These are phyloP conservation scores for Cercospora sojina DNA, from an alignment of 2,329 filamentous ascomycete species.

Conservation along the genomic window DNA sequence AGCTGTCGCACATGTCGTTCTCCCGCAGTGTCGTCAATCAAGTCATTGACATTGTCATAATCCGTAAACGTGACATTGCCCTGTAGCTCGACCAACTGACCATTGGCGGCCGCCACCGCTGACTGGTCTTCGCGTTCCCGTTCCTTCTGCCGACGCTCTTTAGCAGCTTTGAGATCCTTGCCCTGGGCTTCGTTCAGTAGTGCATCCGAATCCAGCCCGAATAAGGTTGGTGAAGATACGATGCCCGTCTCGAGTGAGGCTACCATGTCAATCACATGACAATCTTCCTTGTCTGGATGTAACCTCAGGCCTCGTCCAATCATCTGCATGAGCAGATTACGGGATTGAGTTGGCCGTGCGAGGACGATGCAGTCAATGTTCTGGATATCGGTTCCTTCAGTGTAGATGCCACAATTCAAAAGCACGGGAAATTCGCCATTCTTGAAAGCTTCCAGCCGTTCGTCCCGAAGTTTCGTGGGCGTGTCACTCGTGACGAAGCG, in stretches of 20 bases:
- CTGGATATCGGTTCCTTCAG: conserved; percentile 95
- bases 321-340: conserved; percentile 96
- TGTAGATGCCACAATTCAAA: conserved; percentile 93
- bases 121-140: conserved; percentile 42
- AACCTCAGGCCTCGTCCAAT: conserved; percentile 91
- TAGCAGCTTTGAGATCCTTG: conserved; percentile 59
- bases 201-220: conserved; percentile 83
- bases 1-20: conserved; percentile 76
- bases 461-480: conserved; percentile 62
- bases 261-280: conserved; percentile 96
- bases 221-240: conserved; percentile 85
- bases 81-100: conserved; percentile 23
- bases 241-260: conserved; percentile 80
- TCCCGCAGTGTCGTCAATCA: conserved; percentile 76
- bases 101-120: neutral
- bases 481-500: conserved; percentile 85
- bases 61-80: conserved; percentile 75
- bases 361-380: conserved; percentile 93
- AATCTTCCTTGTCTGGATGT: conserved; percentile 76
- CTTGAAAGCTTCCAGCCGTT: conserved; percentile 73
- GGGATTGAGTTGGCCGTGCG: conserved; percentile 82
- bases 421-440: conserved; percentile 77
- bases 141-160: conserved; percentile 48
- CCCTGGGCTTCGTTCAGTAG: conserved; percentile 67
- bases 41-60: conserved; percentile 87